Percentiles rank a stretch among this genome's conserved stretches.
These are phyloP conservation scores for Lyophyllum semitale DNA, from an alignment of 768 basidiomycete genomes.

Conservation along the genomic window DNA sequence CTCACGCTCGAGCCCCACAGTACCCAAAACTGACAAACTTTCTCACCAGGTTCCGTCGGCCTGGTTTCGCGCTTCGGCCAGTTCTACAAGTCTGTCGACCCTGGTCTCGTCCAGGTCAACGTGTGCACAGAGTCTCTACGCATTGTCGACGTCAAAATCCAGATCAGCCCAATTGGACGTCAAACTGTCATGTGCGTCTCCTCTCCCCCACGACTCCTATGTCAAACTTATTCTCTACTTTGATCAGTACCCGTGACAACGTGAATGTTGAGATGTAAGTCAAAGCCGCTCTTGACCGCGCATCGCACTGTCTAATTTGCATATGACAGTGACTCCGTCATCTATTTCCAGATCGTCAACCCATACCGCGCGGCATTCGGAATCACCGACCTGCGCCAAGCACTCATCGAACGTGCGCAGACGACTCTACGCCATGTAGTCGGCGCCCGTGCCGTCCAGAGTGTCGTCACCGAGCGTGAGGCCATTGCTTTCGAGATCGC, in stretches of 20 bases:
- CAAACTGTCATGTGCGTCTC: slow-evolving; percentile 74
- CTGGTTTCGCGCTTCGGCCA: slow-evolving; percentile 92
- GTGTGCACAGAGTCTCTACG: slow-evolving; percentile 90
- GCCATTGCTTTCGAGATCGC: slow-evolving; percentile 96
- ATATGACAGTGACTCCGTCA: slow-evolving; percentile 78
- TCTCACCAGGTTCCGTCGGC: slow-evolving; percentile 73
- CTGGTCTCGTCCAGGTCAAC: slow-evolving; percentile 89
- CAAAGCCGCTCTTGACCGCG: slow-evolving; percentile 3
- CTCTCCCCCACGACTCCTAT: not conserved
- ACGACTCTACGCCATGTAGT: slow-evolving; percentile 98
- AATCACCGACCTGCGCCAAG: slow-evolving; percentile 85
- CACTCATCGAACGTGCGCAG: slow-evolving; percentile 83
- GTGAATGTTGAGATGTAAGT: slow-evolving; percentile 91
- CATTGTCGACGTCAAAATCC: slow-evolving; percentile 93
- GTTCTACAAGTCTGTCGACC: slow-evolving; percentile 96
- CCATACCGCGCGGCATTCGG: slow-evolving; percentile 95
- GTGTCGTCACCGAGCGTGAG: slow-evolving; percentile 95
- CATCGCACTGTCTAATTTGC: slow-evolving; percentile 7
- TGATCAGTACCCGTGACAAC: slow-evolving; percentile 80
- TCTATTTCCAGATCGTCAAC: slow-evolving; percentile 88
- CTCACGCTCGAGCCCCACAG: slow-evolving; percentile 1
- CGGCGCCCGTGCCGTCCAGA: slow-evolving; percentile 92
- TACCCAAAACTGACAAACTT: slow-evolving; percentile 21
- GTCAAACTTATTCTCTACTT: not conserved
- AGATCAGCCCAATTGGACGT: slow-evolving; percentile 84